A percentile compares a stretch with the other conserved stretches of the same genome.
Conservation (phyloP, 2,329 filamentous ascomycete species). For the Phaeosphaeria sp. region DNA sequence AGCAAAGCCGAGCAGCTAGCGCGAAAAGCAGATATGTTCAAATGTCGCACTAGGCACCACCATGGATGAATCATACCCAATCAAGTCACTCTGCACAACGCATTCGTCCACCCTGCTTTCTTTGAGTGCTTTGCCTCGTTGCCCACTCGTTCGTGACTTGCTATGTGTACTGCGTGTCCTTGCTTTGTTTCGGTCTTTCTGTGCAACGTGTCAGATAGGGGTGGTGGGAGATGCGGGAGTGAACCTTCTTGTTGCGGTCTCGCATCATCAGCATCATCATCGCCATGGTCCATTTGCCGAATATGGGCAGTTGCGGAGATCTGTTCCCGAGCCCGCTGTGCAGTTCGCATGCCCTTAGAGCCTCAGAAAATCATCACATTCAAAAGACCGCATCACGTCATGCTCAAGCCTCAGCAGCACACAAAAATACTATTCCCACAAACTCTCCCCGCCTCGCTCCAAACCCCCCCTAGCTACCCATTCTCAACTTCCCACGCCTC, state of each 20-base stretch:
- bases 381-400: not conserved
- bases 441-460: not conserved
- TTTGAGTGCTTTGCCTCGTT: not conserved
- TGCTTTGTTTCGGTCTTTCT: slow-evolving; percentile 16
- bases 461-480: not conserved
- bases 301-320: not conserved
- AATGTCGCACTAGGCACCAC: slow-evolving; percentile 2
- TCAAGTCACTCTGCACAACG: slow-evolving; percentile 1
- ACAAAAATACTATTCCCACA: not conserved
- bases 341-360: not conserved
- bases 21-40: slow-evolving; percentile 1
- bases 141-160: not conserved
- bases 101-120: not conserved
- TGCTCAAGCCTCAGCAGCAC: not conserved
- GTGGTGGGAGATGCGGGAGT: not conserved
- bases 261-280: not conserved
- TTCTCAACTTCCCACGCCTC: not conserved
- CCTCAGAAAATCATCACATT: not conserved
- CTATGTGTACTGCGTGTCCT: not conserved
- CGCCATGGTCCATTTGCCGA: not conserved
- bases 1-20: not conserved
- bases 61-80: slow-evolving; percentile 21
- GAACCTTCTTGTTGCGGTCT: not conserved
- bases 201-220: slow-evolving; percentile 22
- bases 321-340: not conserved